phyloP scores from a whole-genome alignment of 352 stramenopile species.

The Phytophthora lateralis region DNA sequence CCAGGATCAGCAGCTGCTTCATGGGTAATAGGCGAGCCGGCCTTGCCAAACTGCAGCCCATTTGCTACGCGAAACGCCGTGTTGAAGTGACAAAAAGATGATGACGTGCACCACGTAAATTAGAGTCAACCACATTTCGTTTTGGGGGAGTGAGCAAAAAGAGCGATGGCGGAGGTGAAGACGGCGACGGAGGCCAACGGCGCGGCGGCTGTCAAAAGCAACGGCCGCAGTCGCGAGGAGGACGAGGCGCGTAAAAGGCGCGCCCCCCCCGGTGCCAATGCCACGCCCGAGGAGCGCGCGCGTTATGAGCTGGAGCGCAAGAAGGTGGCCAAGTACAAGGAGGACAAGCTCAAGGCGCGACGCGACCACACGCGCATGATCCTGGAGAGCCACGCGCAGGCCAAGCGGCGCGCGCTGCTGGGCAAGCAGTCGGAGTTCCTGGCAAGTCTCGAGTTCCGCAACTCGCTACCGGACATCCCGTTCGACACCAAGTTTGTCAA shows the following conservation, averaged over 20 bases:
- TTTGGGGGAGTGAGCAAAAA: constrained; percentile 7
- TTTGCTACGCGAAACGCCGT: constrained; percentile 10
- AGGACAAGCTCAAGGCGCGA: constrained; percentile 88
- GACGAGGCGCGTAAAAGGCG: constrained; percentile 49
- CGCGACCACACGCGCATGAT: constrained; percentile 89
- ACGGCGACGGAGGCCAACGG: constrained; percentile 26
- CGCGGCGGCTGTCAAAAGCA: constrained; percentile 27
- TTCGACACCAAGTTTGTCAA: constrained; percentile 90
- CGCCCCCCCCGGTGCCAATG: constrained; percentile 55
- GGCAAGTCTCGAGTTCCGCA: constrained; percentile 82
- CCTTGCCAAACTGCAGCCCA: neutral
- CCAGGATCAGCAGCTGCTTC: constrained; percentile 58
- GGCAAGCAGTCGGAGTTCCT: constrained; percentile 88
- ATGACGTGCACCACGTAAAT: constrained; percentile 4
- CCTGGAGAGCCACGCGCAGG: constrained; percentile 84
- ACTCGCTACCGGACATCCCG: constrained; percentile 77
- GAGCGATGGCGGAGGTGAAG: constrained; percentile 33
- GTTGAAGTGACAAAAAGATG: constrained; percentile 21
- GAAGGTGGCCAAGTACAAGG: constrained; percentile 90
- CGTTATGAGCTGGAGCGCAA: constrained; percentile 86
- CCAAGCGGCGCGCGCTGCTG: constrained; percentile 77
- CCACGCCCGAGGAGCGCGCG: constrained; percentile 69
- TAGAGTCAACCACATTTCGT: constrained; percentile 1
- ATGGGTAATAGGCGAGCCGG: constrained; percentile 9
- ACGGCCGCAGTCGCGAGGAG: constrained; percentile 23